Evolutionary conservation across 2,329 filamentous ascomycete species (phyloP).

Genomic region (Pezicula rhizophila): DNA sequence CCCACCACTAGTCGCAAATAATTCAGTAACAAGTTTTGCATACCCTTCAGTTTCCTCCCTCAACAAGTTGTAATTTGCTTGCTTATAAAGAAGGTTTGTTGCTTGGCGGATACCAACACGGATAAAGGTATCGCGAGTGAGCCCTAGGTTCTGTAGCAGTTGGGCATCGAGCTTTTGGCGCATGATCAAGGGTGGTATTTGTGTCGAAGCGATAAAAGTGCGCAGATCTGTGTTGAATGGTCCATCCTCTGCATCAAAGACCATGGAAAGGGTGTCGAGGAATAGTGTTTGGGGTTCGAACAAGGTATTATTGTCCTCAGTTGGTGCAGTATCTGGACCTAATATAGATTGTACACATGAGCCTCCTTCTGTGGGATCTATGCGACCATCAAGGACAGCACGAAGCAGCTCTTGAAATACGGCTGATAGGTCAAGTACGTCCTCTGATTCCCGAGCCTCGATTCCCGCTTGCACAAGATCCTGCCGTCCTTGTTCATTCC

Average conservation of each 20-base stretch:
- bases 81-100: conserved; percentile 88
- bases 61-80: conserved; percentile 93
- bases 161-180: conserved; percentile 77
- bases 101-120: conserved; percentile 81
- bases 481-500: conserved; percentile 62
- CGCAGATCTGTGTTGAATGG: conserved; percentile 47
- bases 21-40: conserved; percentile 89
- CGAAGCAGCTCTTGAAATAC: conserved; percentile 83
- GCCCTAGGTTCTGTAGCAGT: conserved; percentile 66
- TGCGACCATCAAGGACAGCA: conserved; percentile 62
- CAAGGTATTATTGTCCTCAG: conserved; percentile 41
- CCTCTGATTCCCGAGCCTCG: conserved; percentile 59
- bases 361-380: conserved; percentile 66
- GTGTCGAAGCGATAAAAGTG: conserved; percentile 65
- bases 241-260: conserved; percentile 63
- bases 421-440: conserved; percentile 61
- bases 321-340: conserved; percentile 42
- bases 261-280: conserved; percentile 74
- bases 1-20: conserved; percentile 81
- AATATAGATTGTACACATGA: conserved; percentile 69
- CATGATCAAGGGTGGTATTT: conserved; percentile 65
- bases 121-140: conserved; percentile 80
- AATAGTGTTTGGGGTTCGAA: conserved; percentile 67
- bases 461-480: conserved; percentile 60
- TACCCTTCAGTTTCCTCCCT: conserved; percentile 96